These are phyloP conservation scores for Penicillium psychrofluorescens DNA, from an alignment of 495 filamentous ascomycete species.

Conservation along the genomic window DNA sequence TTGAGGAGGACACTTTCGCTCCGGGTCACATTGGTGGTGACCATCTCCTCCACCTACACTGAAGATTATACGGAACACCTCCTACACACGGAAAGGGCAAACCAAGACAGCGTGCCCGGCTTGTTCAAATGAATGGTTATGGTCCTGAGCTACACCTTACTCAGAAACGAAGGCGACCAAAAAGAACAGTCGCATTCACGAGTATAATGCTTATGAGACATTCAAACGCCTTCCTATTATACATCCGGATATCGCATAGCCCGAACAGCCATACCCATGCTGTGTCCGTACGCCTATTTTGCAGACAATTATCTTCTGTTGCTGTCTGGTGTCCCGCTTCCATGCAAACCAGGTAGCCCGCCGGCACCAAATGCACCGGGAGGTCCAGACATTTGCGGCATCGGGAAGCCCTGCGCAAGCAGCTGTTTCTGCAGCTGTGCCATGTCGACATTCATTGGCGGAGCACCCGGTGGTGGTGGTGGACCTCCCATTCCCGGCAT, in stretches of 20 bases:
- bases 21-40: too few species aligned
- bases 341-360: conserved; percentile 40
- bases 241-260: conserved; percentile 9
- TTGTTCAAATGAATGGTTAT: too few species aligned
- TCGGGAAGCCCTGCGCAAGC: conserved; percentile 28
- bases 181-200: too few species aligned
- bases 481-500: too few species aligned
- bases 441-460: conserved; percentile 57
- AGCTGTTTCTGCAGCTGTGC: conserved; percentile 55
- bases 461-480: conserved; percentile 6
- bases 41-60: too few species aligned
- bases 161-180: too few species aligned
- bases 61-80: too few species aligned
- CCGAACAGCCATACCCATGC: conserved; percentile 1
- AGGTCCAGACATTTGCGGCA: conserved; percentile 32
- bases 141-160: too few species aligned
- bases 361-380: conserved; percentile 24
- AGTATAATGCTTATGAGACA: too few species aligned
- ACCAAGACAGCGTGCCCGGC: too few species aligned
- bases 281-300: conserved; percentile 18
- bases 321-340: conserved; percentile 22
- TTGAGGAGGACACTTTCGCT: conserved; percentile 30
- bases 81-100: too few species aligned
- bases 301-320: conserved; percentile 29
- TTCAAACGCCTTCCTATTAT: conserved; percentile 9